Base-by-base conservation (phyloP, 768 basidiomycete species). In the Collybia mongolica region DNA sequence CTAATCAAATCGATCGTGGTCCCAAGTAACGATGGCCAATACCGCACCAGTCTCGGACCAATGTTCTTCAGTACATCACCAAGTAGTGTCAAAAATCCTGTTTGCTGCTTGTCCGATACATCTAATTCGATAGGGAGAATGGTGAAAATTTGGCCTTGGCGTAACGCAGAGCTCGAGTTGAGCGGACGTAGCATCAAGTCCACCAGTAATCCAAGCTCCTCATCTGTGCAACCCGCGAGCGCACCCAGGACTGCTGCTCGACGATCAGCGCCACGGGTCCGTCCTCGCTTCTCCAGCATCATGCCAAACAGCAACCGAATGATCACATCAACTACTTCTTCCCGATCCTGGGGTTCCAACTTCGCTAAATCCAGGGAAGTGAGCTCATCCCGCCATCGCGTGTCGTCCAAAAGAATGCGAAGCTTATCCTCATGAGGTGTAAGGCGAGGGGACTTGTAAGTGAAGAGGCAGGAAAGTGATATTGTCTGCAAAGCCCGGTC, bases 111-210 rank as follows among this genome's bases (percentile, higher is more conserved):
- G 44, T 77, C 71, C 15, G 76, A 71, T 12, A 79, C 70, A 0
- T 53, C 61, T 1, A 50, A 39, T 14, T 67, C 58, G n/a, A 72
- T 54, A 1, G 35, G 40, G 35, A 39, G 48, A 17, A 76, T 48
- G 2, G 17, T 46, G 48, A 75, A 79, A 1, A 19, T 46, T 14
- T 49, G 54, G 12, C 65, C 64, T 49, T 48, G 56, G 22, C 61
- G 60, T 14, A 57, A 52, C 26, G 60, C 54, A 23, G 65, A 58
- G 55, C 67, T 65, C 48, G 68, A 65, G 4, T 72, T 68, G 49
- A 95, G 77, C 0, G 91, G 90, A 44, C 77, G 75, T 36, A 98
- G 65, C 93, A 98, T 98, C 49, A 98, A 74, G 54, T 93, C 86
- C 15, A 95, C 82, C 0, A 99, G 73, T 1, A 91, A 71, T 0